Conservation (phyloP, 257 asterid species). For the Nicotiana tabacum region DNA sequence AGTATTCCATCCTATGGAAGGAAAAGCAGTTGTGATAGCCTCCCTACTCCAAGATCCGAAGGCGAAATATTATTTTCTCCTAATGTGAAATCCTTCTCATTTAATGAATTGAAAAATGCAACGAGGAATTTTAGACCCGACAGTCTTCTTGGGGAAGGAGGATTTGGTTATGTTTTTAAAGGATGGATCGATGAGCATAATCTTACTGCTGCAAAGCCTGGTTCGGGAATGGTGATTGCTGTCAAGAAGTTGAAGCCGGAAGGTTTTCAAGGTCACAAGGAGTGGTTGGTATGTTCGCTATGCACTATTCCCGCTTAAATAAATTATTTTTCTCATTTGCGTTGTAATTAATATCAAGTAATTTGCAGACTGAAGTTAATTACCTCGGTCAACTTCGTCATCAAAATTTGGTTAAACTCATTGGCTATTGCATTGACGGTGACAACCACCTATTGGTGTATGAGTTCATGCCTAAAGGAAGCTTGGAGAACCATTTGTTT, state of each 20-base stretch:
- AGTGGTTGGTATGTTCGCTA: conserved; percentile 80
- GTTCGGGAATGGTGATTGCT: conserved; percentile 90
- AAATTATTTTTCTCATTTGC: not conserved
- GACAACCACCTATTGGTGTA: conserved; percentile 86
- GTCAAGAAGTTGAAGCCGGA: conserved; percentile 94
- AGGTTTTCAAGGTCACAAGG: conserved; percentile 97
- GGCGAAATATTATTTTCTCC: conserved; percentile 73
- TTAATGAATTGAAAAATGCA: conserved; percentile 74
- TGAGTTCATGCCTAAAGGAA: conserved; percentile 96
- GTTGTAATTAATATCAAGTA: not conserved
- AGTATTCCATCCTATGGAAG: conserved; percentile 50
- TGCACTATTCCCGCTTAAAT: not conserved
- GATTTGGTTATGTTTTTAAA: conserved; percentile 87
- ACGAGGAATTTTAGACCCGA: conserved; percentile 87
- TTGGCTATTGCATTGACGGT: conserved; percentile 88
- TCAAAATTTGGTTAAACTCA: conserved; percentile 81
- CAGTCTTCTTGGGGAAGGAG: conserved; percentile 97
- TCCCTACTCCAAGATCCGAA: conserved; percentile 89
- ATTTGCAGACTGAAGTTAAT: conserved; percentile 85
- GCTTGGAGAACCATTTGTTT: conserved; percentile 91
- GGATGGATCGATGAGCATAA: conserved; percentile 88
- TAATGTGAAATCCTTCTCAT: conserved; percentile 66
- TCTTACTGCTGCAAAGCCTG: conserved; percentile 69
- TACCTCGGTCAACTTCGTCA: conserved; percentile 94
- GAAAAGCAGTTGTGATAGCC: conserved; percentile 53